These are phyloP conservation scores for Candida nonsorbophila DNA, from an alignment of 805 yeast genomes.

Conservation along the genomic window DNA sequence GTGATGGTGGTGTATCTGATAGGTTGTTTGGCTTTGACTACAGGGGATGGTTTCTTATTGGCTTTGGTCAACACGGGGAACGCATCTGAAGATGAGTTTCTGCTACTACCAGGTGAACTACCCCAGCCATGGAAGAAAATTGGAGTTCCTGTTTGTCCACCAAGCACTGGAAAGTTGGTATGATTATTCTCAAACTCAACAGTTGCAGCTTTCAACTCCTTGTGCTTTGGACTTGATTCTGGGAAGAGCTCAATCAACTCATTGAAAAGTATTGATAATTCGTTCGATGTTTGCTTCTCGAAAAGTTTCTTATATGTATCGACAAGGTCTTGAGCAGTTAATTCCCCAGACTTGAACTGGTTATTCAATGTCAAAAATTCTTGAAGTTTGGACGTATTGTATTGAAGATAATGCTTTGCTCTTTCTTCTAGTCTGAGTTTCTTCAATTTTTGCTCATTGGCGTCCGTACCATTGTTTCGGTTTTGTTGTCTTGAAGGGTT, in stretches of 20 bases:
- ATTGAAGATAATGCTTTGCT: slow-evolving; percentile 72
- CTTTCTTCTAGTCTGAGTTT: slow-evolving; percentile 71
- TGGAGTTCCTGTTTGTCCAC: slow-evolving; percentile 11
- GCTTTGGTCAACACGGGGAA: slow-evolving; percentile 33
- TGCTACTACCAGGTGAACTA: slow-evolving; percentile 5
- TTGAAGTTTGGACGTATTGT: slow-evolving; percentile 41
- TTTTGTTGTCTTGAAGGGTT: slow-evolving; percentile 11
- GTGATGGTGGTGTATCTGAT: slow-evolving; percentile 31
- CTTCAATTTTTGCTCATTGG: slow-evolving; percentile 38
- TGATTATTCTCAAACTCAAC: slow-evolving; percentile 12
- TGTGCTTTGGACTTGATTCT: slow-evolving; percentile 16
- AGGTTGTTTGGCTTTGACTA: slow-evolving; percentile 16
- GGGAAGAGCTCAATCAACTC: slow-evolving; percentile 59
- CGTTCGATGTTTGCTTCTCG: slow-evolving; percentile 30
- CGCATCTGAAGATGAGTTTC: slow-evolving; percentile 15
- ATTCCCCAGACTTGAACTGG: slow-evolving; percentile 38
- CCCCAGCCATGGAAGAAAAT: slow-evolving; percentile 21
- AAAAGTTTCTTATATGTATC: slow-evolving; percentile 31
- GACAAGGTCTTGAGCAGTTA: slow-evolving; percentile 46
- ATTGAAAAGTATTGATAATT: slow-evolving; percentile 50
- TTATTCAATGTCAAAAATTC: slow-evolving; percentile 47
- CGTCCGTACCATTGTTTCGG: slow-evolving; percentile 2
- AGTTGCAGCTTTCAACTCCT: slow-evolving; percentile 4
- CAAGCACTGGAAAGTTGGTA: slow-evolving; percentile 45
- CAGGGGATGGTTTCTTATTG: slow-evolving; percentile 7